Percentiles rank a stretch among this genome's conserved stretches.
Conservation (phyloP, 768 basidiomycete genomes). For the Neoboletus magnificus region DNA sequence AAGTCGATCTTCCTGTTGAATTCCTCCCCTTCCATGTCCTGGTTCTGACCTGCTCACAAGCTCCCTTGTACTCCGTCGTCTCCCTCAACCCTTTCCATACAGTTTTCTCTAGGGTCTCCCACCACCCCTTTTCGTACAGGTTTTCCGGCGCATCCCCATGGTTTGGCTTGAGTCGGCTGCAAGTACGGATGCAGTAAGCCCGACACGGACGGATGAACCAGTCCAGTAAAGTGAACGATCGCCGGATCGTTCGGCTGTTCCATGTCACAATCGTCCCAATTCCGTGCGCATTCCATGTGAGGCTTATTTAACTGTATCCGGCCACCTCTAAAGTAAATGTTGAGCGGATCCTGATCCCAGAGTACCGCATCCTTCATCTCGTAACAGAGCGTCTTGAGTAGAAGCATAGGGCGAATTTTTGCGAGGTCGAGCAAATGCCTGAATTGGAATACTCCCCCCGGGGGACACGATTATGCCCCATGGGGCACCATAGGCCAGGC, state of each 20-base stretch:
- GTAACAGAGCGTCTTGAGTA: background rate
- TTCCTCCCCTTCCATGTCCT: background rate
- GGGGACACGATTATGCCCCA: background rate
- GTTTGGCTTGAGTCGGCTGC: conserved; percentile 35
- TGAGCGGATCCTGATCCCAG: background rate
- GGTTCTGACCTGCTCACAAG: background rate
- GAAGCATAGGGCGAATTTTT: background rate
- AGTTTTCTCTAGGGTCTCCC: conserved; percentile 39
- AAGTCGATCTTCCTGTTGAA: background rate
- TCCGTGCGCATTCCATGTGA: background rate
- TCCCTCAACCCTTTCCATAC: conserved; percentile 36
- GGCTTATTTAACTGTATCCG: background rate
- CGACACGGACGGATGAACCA: background rate
- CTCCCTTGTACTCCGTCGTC: conserved; percentile 2
- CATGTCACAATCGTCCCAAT: background rate
- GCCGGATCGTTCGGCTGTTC: background rate
- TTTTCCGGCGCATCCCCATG: conserved; percentile 55
- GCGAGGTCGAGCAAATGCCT: background rate
- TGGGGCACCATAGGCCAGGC: background rate
- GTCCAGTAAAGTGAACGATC: background rate
- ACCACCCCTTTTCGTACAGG: conserved; percentile 47
- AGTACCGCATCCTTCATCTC: background rate
- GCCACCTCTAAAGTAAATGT: background rate
- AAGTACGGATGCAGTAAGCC: background rate
- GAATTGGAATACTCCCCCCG: background rate